Conservation (phyloP, 1,284 basidiomycete genomes). For the Flammula alnicola region DNA sequence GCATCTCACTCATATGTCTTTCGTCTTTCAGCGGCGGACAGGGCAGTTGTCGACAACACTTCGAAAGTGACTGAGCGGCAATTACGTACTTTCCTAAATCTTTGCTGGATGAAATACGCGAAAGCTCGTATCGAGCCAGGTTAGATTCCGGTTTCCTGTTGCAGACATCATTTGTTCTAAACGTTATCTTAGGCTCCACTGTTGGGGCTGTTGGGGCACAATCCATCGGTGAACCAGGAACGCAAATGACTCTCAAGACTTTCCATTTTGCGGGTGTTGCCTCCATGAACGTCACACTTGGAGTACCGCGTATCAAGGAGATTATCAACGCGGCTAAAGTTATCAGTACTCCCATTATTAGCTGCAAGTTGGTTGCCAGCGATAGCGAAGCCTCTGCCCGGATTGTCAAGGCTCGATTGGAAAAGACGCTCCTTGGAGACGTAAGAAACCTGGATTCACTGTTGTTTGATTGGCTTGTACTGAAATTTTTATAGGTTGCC, state of each 20-base stretch:
- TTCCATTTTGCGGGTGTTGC: constrained; percentile 99
- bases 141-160: constrained; percentile 33
- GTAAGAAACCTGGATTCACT: constrained; percentile 50
- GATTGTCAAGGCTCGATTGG: constrained; percentile 96
- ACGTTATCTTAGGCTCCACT: constrained; percentile 72
- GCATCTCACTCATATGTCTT: constrained; percentile 1
- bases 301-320: constrained; percentile 99
- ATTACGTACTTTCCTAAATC: constrained; percentile 78
- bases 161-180: constrained; percentile 11
- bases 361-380: constrained; percentile 88
- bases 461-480: neutral
- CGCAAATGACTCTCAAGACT: constrained; percentile 99
- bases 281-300: constrained; percentile 99
- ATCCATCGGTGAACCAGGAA: constrained; percentile 99
- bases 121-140: constrained; percentile 96
- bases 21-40: constrained; percentile 54
- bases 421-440: constrained; percentile 95
- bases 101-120: constrained; percentile 91
- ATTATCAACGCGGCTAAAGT: constrained; percentile 98
- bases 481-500: constrained; percentile 68
- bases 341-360: constrained; percentile 99
- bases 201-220: constrained; percentile 99
- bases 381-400: constrained; percentile 90
- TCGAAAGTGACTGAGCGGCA: constrained; percentile 89
- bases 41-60: constrained; percentile 85